Conservation (phyloP, 1,284 basidiomycete species). For the Erythrobasidium hasegawianum region DNA sequence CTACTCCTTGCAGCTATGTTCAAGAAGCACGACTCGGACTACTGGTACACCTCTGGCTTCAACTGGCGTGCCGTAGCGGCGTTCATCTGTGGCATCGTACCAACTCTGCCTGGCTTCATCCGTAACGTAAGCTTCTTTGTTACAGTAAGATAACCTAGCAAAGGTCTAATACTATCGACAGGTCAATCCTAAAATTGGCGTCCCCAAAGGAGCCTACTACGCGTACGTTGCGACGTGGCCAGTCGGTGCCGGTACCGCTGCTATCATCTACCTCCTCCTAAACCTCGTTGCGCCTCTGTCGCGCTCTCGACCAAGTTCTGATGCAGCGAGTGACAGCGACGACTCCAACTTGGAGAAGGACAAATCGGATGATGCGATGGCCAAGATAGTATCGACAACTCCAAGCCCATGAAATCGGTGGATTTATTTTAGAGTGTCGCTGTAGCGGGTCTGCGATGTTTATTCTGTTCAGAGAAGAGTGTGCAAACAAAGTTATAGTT, state of each 20-base stretch:
- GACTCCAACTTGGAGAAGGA: no score
- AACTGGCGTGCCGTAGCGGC: slow-evolving; percentile 44
- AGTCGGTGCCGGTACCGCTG: not conserved
- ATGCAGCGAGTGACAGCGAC: no score
- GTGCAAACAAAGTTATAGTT: no score
- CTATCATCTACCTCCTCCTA: not conserved
- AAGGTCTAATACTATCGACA: no score
- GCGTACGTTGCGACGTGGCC: not conserved
- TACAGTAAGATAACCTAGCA: no score
- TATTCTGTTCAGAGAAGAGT: no score
- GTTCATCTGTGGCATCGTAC: slow-evolving; percentile 23
- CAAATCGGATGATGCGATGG: not conserved
- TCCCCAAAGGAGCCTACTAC: not conserved
- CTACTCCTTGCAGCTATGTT: slow-evolving; percentile 39
- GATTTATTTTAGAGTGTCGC: no score
- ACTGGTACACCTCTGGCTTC: slow-evolving; percentile 34
- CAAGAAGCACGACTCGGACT: slow-evolving; percentile 14
- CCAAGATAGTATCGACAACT: slow-evolving; percentile 50
- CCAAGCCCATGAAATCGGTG: slow-evolving; percentile 42
- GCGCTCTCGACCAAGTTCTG: not conserved
- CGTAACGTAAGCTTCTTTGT: slow-evolving; percentile 3
- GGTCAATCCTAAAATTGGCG: no score
- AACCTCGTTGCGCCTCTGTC: not conserved
- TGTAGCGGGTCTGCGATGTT: no score
- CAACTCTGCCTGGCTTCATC: slow-evolving; percentile 20